Evolutionary conservation across 352 stramenopile genomes (phyloP).

Genomic region (Hyphochytrium catenoides): DNA sequence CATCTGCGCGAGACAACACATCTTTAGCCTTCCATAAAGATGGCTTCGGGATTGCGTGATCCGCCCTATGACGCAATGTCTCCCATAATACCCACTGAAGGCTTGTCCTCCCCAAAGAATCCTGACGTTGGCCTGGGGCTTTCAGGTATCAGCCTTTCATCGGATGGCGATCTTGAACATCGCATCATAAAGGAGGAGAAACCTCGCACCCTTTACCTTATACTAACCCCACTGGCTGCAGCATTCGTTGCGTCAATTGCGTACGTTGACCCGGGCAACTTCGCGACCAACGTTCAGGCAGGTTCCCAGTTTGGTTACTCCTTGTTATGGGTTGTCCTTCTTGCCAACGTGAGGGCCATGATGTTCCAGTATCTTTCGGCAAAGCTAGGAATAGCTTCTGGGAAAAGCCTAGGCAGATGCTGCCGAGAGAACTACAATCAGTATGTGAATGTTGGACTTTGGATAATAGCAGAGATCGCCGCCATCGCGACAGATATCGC

Average conservation of each 20-base stretch:
- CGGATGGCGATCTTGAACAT: too few species aligned
- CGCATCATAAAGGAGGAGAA: too few species aligned
- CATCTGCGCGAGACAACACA: too few species aligned
- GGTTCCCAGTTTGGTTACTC: slow-evolving; percentile 5
- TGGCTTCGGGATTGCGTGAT: too few species aligned
- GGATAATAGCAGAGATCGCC: slow-evolving; percentile 3
- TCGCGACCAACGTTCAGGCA: slow-evolving; percentile 7
- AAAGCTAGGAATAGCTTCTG: slow-evolving; percentile 5
- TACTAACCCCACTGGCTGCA: too few species aligned
- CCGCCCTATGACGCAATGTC: too few species aligned
- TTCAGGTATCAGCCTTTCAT: too few species aligned
- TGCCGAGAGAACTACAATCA: neutral
- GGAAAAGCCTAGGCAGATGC: slow-evolving; percentile 4
- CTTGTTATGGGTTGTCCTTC: slow-evolving; percentile 9
- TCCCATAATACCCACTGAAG: too few species aligned
- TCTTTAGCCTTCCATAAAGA: too few species aligned
- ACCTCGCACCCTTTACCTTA: too few species aligned
- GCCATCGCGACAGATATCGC: slow-evolving; percentile 6
- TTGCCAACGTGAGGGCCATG: slow-evolving; percentile 10
- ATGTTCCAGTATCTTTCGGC: slow-evolving; percentile 6
- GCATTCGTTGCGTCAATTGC: slow-evolving; percentile 7
- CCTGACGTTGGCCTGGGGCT: too few species aligned
- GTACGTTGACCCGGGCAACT: slow-evolving; percentile 7
- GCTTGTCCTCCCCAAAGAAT: too few species aligned
- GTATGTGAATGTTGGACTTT: slow-evolving; percentile 1